Conservation (phyloP, 2,329 filamentous ascomycete species). For the Fusarium sp. region DNA sequence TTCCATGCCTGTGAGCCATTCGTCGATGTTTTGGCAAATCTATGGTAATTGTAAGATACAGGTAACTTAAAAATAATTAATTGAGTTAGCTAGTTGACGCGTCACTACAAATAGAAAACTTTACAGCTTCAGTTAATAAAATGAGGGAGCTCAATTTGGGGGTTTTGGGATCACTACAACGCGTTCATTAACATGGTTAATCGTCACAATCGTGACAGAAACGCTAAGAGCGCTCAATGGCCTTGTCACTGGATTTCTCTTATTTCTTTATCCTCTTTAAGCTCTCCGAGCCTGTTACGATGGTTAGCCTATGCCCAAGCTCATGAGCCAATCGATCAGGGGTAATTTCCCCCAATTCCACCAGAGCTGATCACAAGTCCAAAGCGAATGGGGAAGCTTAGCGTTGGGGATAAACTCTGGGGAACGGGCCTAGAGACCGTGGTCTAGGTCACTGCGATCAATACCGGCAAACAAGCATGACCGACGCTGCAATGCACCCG, state of each 20-base stretch:
- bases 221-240: not conserved
- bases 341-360: not conserved
- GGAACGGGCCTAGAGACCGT: not conserved
- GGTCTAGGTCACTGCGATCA: not conserved
- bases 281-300: accelerated
- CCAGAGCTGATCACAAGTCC: not conserved
- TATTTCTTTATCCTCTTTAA: not conserved
- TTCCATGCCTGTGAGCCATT: not conserved
- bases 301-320: accelerated
- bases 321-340: not conserved
- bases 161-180: no score
- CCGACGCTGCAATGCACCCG: not conserved
- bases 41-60: not conserved
- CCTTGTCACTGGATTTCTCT: not conserved
- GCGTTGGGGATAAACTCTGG: not conserved
- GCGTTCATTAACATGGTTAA: no score
- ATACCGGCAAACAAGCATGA: accelerated
- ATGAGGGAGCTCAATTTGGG: no score
- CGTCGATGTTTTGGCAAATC: not conserved
- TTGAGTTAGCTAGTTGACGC: accelerated
- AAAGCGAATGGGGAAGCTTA: not conserved
- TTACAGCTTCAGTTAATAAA: no score
- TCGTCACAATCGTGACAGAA: accelerated
- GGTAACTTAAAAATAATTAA: accelerated
- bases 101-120: no score